These are phyloP conservation scores for Zalerion maritima DNA, from an alignment of 495 filamentous ascomycete species.

Conservation along the genomic window DNA sequence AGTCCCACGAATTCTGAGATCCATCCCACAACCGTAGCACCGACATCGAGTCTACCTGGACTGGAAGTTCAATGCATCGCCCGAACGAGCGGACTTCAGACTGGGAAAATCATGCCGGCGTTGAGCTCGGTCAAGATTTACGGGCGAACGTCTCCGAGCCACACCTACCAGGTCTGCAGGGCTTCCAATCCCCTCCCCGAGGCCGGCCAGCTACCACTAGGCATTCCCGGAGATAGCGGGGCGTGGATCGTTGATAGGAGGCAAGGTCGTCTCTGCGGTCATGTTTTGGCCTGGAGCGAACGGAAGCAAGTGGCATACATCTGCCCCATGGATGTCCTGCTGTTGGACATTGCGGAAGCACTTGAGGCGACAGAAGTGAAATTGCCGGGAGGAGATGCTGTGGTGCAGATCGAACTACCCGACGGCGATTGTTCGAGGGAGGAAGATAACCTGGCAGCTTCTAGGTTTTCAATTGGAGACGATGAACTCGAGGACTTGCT, in stretches of 20 bases:
- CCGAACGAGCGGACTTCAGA: slow-evolving; percentile 75
- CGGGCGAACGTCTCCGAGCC: slow-evolving; percentile 63
- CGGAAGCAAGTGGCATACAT: slow-evolving; percentile 70
- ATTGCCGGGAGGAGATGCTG: slow-evolving; percentile 31
- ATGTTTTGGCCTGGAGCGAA: slow-evolving; percentile 75
- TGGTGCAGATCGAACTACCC: slow-evolving; percentile 6
- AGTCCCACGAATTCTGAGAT: slow-evolving; percentile 22
- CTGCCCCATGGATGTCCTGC: slow-evolving; percentile 80
- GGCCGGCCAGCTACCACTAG: slow-evolving; percentile 19
- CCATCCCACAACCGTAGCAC: slow-evolving; percentile 28
- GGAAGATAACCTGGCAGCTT: slow-evolving; percentile 8
- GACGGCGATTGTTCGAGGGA: slow-evolving; percentile 1
- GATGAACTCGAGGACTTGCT: no score
- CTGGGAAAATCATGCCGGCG: slow-evolving; percentile 55
- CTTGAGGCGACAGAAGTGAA: slow-evolving; percentile 42
- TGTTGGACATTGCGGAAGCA: slow-evolving; percentile 69
- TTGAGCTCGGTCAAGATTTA: slow-evolving; percentile 73
- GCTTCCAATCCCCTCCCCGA: slow-evolving; percentile 14
- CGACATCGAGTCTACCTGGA: slow-evolving; percentile 41
- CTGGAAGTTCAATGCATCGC: slow-evolving; percentile 77
- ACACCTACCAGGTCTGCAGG: slow-evolving; percentile 66
- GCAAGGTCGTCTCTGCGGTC: slow-evolving; percentile 68
- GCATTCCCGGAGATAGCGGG: slow-evolving; percentile 80
- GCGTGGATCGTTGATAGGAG: slow-evolving; percentile 84
- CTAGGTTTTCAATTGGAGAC: no score